These are phyloP conservation scores for Aspergillus tamarii DNA, from an alignment of 2,329 filamentous ascomycete species.

Conservation along the genomic window DNA sequence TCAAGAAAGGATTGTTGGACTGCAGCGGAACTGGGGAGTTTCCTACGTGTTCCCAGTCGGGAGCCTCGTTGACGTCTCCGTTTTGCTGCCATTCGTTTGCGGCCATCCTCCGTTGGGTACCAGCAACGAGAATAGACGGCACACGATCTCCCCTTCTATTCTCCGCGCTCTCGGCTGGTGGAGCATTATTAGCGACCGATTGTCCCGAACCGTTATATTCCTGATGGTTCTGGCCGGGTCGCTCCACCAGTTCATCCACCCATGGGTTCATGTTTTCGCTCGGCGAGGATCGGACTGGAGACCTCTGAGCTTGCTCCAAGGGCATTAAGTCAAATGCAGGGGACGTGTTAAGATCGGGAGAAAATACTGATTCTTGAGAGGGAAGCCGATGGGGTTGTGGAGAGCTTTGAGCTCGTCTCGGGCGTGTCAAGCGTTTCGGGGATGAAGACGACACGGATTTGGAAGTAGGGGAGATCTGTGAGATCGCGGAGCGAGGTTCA, in stretches of 20 bases:
- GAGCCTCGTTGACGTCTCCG: conserved; percentile 13
- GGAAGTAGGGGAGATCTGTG: conserved; percentile 36
- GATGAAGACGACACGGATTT: conserved; percentile 32
- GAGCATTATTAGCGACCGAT: conserved; percentile 7
- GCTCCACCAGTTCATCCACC: conserved; percentile 34
- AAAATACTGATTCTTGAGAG: conserved; percentile 39
- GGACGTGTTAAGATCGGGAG: conserved; percentile 42
- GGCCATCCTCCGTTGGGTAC: conserved; percentile 24
- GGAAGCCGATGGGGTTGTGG: conserved; percentile 29
- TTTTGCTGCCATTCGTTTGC: conserved; percentile 27
- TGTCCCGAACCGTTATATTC: conserved; percentile 14
- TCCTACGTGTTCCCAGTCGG: conserved; percentile 26
- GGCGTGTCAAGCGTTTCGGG: conserved; percentile 31
- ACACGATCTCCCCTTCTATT: conserved; percentile 20
- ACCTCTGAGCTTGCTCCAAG: conserved; percentile 41
- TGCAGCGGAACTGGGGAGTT: conserved; percentile 33
- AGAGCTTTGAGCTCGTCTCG: conserved; percentile 32
- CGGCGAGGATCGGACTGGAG: conserved; percentile 35
- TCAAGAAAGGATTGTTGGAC: conserved; percentile 47
- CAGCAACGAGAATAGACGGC: conserved; percentile 27
- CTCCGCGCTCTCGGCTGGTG: conserved; percentile 8
- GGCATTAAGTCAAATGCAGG: conserved; percentile 44
- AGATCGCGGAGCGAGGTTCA: conserved; percentile 39
- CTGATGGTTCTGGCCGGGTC: conserved; percentile 17
- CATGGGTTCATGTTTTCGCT: conserved; percentile 35